phyloP scores from a whole-genome alignment of 1,139 yeast species.

The Pichia sp. region DNA sequence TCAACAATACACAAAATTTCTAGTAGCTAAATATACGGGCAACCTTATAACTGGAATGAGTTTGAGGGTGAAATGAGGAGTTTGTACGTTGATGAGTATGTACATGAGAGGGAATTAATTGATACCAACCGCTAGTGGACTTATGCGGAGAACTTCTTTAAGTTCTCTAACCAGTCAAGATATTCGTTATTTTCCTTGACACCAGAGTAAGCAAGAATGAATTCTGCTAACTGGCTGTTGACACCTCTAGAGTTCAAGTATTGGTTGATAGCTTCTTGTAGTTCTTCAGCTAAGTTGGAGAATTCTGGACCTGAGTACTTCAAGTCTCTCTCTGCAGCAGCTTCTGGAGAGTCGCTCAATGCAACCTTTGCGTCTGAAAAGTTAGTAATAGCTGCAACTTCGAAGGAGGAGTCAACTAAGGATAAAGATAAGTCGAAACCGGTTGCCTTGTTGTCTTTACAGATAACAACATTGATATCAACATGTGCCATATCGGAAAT shows the following conservation, averaged over 20 bases:
- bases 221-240: constrained; percentile 67
- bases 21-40: no score
- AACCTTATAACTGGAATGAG: no score
- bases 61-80: no score
- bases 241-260: constrained; percentile 73
- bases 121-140: no score
- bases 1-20: no score
- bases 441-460: constrained; percentile 61
- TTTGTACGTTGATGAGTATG: no score
- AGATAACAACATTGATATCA: constrained; percentile 71
- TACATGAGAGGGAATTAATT: no score
- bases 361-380: constrained; percentile 54
- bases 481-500: constrained; percentile 40
- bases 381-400: constrained; percentile 67
- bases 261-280: constrained; percentile 72
- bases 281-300: constrained; percentile 74
- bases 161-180: constrained; percentile 66
- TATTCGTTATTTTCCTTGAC: constrained; percentile 84
- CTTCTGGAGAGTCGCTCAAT: constrained; percentile 51
- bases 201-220: constrained; percentile 68
- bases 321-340: constrained; percentile 60
- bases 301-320: constrained; percentile 89
- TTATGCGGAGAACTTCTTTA: constrained; percentile 48
- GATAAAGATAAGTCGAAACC: constrained; percentile 65
- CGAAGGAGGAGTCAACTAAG: constrained; percentile 40